Conservation (phyloP, 352 stramenopile species). For the Thraustochytrium striatum region DNA sequence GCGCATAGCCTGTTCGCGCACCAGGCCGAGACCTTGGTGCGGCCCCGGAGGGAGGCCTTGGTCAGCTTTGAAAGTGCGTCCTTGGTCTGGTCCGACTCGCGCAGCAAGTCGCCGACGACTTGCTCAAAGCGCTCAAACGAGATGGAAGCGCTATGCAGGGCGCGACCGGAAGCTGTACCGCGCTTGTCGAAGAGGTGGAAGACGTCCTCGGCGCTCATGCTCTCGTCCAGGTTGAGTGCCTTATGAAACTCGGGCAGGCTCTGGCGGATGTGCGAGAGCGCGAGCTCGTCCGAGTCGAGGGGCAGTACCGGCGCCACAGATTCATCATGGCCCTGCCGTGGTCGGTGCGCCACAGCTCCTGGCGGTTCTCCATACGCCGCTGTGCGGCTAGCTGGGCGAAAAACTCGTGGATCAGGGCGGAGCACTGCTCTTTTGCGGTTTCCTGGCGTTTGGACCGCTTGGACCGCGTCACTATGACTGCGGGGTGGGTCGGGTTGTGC, state of each 20-base stretch:
- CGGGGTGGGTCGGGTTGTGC: neutral
- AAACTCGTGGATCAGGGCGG: neutral
- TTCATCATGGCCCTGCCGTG: neutral
- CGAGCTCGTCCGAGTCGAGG: conserved; percentile 1
- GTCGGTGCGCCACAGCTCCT: conserved; percentile 13
- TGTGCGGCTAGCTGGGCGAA: conserved; percentile 3
- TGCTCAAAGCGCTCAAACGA: conserved; percentile 19
- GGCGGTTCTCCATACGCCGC: neutral
- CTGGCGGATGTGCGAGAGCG: neutral
- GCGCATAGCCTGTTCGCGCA: conserved; percentile 1
- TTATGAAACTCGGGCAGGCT: conserved; percentile 12
- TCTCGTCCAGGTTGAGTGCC: neutral
- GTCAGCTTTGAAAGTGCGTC: neutral
- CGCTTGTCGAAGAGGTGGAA: conserved; percentile 1
- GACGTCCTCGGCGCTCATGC: conserved; percentile 3
- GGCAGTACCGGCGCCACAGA: conserved; percentile 13
- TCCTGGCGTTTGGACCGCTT: neutral
- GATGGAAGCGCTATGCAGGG: neutral
- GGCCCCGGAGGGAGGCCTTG: neutral
- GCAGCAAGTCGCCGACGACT: neutral
- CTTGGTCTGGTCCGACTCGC: neutral
- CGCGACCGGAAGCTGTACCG: too few relatives aligned
- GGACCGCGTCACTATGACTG: neutral
- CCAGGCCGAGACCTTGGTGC: neutral
- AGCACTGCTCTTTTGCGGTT: neutral